Base-by-base conservation (phyloP, 495 filamentous ascomycete genomes). In the Penicillium robsamsonii region DNA sequence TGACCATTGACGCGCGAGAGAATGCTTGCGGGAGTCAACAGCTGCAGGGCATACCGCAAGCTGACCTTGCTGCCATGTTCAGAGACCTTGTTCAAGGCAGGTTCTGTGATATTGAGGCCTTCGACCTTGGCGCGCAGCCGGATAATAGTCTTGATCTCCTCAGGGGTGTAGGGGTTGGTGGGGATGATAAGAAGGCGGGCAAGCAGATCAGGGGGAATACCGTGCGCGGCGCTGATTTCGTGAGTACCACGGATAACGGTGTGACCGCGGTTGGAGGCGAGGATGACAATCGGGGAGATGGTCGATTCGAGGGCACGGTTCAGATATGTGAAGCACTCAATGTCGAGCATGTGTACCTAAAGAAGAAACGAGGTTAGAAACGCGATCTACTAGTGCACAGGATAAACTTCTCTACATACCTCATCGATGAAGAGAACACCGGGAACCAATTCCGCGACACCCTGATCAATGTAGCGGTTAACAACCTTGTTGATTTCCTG, bases 361-460 rank as follows among this genome's bases (percentile, higher is more conserved):
- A 44, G 17, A 7, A 33, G 15, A 47, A 40, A 18, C 9, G 18
- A 22, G 20, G 35, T 50, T 50, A 53, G 22, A 29, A 17, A 46
- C 22, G 27, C 38, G 12, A 5, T 38, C 10, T 29, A 43, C 67
- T 4, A 12, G 27, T 31, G 9, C 11, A 52, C 15, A 20, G 7
- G 2, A n/a, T 31, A 33, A 20, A 13, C 6, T 31, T 27, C 0
- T 44, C 37, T 2, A 24, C 82, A 63, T 81, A 94, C 92, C 84
- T 98, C 94, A 62, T 98, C 94, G 59, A 98, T 98, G 75, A 98
- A 98, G 29, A 98, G 79, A 49, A 98, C 94, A 54, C 94, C 94
- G 9, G 94, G 94, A 30, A 98, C 91, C 42, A 98, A 84, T 76
- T 98, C 94, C 4, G 94, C 94, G n/a, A 96, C 90, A 41, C 93